Percentiles rank a stretch among this genome's conserved stretches.
phyloP scores from a whole-genome alignment of 257 asterid genomes.

The Handroanthus guayacan region DNA sequence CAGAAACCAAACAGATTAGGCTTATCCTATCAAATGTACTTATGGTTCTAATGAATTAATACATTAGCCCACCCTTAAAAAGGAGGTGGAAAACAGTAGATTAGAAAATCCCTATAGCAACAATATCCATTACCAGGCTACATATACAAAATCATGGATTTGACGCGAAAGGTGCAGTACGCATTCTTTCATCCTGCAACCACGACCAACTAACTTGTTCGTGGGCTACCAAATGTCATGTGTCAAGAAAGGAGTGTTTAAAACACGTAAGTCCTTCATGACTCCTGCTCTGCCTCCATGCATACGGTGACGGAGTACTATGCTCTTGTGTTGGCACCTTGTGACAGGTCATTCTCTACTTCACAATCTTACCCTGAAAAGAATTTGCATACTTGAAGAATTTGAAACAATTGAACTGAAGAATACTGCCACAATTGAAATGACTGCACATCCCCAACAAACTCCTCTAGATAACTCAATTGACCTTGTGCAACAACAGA shows the following conservation, averaged over 20 bases:
- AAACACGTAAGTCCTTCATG: neutral
- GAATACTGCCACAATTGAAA: neutral
- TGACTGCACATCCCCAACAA: neutral
- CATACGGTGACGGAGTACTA: neutral
- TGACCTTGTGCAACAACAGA: neutral
- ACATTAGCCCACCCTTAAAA: neutral
- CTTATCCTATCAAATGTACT: too few species aligned
- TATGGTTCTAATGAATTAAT: neutral
- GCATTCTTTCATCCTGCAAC: slow-evolving; percentile 5
- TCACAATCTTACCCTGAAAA: slow-evolving; percentile 13
- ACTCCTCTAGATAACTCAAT: neutral
- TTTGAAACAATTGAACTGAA: neutral
- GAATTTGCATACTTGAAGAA: slow-evolving; percentile 15
- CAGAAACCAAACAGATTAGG: too few species aligned
- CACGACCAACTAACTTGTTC: neutral
- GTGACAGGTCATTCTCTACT: neutral
- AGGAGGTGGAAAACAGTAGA: neutral
- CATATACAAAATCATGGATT: neutral
- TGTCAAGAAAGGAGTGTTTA: neutral
- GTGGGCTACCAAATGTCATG: neutral
- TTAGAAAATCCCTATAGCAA: neutral
- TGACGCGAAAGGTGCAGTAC: neutral
- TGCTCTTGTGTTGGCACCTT: neutral
- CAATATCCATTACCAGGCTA: neutral
- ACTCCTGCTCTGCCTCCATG: neutral